Evolutionary conservation across 75 land plant species (phyloP).

Genomic region (Picea sitchensis): DNA sequence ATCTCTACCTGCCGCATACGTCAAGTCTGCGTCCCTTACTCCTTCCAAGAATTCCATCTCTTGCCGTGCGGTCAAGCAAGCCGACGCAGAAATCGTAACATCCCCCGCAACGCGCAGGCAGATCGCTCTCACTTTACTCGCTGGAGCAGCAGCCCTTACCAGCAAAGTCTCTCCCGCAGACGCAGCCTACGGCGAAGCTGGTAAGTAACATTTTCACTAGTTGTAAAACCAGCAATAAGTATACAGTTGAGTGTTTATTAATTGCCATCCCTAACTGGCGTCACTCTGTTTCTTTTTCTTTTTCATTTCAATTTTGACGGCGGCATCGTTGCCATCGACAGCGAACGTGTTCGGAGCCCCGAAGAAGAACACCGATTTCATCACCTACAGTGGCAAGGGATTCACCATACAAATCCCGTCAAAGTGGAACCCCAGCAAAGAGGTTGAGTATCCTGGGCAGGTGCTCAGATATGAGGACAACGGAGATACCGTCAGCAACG

Average conservation of each 20-base stretch:
- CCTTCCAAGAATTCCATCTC: slow-evolving; percentile 8
- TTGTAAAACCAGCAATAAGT: not conserved
- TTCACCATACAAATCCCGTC: slow-evolving; percentile 80
- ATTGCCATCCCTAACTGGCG: not conserved
- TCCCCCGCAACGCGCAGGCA: slow-evolving; percentile 51
- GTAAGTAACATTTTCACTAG: slow-evolving; percentile 22
- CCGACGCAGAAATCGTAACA: slow-evolving; percentile 14
- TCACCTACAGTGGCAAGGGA: slow-evolving; percentile 66
- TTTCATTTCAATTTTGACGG: not conserved
- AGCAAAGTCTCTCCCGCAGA: slow-evolving; percentile 77
- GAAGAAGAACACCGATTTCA: slow-evolving; percentile 83
- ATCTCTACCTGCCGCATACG: not conserved
- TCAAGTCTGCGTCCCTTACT: slow-evolving; percentile 15
- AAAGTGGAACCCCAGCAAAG: slow-evolving; percentile 99
- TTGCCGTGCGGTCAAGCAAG: slow-evolving; percentile 50
- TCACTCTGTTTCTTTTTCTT: not conserved
- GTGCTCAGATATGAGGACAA: slow-evolving; percentile 96
- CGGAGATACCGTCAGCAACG: slow-evolving; percentile 75
- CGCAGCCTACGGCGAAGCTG: slow-evolving; percentile 96
- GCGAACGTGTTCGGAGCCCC: slow-evolving; percentile 93
- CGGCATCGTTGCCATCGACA: slow-evolving; percentile 20
- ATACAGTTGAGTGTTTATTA: not conserved
- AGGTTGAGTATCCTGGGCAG: slow-evolving; percentile 87
- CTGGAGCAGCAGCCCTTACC: slow-evolving; percentile 68
- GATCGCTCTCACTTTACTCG: slow-evolving; percentile 67